Evolutionary conservation across 805 yeast species (phyloP).

Genomic region (Vanderwaltozyma polyspora): DNA sequence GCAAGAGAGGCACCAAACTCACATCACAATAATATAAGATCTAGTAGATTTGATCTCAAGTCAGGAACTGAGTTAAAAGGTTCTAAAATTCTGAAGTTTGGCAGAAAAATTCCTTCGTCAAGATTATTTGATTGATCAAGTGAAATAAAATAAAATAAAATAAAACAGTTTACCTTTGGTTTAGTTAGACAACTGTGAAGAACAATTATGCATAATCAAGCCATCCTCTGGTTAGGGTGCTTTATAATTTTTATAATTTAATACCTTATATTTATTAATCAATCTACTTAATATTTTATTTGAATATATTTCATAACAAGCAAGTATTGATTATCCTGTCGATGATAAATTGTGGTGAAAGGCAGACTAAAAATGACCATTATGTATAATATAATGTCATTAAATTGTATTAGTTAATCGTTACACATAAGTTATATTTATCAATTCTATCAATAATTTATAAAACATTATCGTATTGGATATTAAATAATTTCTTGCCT

Average conservation of each 20-base stretch:
- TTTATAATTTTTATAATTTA: neutral
- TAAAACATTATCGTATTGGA: slow-evolving; percentile 51
- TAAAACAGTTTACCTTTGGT: neutral
- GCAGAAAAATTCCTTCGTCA: slow-evolving; percentile 1
- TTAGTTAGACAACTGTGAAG: neutral
- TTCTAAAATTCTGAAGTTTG: slow-evolving; percentile 1
- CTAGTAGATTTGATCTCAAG: neutral
- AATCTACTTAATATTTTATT: neutral
- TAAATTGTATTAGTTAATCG: no score
- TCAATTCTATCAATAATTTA: no score
- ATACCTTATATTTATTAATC: neutral
- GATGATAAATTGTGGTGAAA: no score
- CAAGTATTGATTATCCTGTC: neutral
- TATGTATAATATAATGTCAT: no score
- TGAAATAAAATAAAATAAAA: neutral
- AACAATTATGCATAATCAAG: no score
- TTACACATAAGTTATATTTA: no score
- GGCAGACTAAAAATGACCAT: no score
- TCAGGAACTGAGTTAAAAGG: neutral
- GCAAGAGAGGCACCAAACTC: no score
- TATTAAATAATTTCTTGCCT: slow-evolving; percentile 55
- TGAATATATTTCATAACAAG: neutral
- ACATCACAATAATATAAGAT: no score
- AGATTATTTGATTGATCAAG: slow-evolving; percentile 1
- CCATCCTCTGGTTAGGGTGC: slow-evolving; percentile 4